Conservation (phyloP, 495 filamentous ascomycete genomes). For the Lichenothelia convexa region DNA sequence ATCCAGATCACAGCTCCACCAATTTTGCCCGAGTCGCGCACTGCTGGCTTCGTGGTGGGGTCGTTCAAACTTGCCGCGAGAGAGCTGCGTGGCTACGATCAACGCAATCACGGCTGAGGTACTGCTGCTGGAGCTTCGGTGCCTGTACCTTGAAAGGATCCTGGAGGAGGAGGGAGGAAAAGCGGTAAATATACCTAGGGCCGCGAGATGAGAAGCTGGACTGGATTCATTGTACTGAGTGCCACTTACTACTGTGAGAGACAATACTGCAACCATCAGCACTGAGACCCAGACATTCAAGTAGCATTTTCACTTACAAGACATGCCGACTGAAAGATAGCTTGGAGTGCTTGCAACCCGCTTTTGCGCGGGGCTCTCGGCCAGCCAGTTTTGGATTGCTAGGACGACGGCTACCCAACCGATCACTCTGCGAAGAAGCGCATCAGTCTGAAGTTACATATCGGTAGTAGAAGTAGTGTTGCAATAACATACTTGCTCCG, state of each 20-base stretch:
- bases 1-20: no score
- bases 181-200: slow-evolving; percentile 61
- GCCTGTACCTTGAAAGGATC: slow-evolving; percentile 4
- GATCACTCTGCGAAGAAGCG: slow-evolving; percentile 33
- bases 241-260: slow-evolving; percentile 45
- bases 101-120: slow-evolving; percentile 16
- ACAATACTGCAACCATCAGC: slow-evolving; percentile 43
- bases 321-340: slow-evolving; percentile 73
- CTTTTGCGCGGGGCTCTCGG: slow-evolving; percentile 60
- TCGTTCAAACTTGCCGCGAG: no score
- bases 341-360: slow-evolving; percentile 51
- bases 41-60: no score
- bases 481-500: slow-evolving; percentile 50
- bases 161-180: slow-evolving; percentile 48
- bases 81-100: no score
- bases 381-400: slow-evolving; percentile 69
- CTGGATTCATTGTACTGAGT: not conserved
- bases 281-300: slow-evolving; percentile 3
- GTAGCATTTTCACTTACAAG: slow-evolving; percentile 36
- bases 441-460: not conserved
- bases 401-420: slow-evolving; percentile 80
- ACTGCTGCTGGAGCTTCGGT: slow-evolving; percentile 21
- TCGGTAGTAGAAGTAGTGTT: not conserved
- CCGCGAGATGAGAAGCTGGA: not conserved
- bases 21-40: no score